These are phyloP conservation scores for Salix suchowensis DNA, from an alignment of 345 rosid genomes.

Conservation along the genomic window DNA sequence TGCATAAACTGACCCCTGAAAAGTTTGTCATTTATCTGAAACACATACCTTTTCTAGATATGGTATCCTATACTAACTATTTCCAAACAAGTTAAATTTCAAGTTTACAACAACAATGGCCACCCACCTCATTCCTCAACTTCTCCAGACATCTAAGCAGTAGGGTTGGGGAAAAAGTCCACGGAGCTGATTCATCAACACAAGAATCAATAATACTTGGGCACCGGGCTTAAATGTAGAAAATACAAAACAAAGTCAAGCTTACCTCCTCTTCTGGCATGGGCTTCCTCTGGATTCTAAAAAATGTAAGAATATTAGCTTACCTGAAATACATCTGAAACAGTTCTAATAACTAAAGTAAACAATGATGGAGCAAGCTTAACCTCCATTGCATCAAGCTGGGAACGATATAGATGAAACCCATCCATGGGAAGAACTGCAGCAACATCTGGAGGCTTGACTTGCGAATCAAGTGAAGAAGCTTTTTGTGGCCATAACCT, in stretches of 20 bases:
- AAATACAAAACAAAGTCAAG: slow-evolving; percentile 10
- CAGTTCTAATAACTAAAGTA: background rate
- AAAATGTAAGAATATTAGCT: slow-evolving; percentile 12
- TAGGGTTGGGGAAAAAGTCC: slow-evolving; percentile 74
- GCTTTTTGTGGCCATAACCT: slow-evolving; percentile 66
- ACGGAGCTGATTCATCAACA: slow-evolving; percentile 61
- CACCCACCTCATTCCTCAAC: slow-evolving; percentile 63
- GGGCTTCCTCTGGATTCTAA: slow-evolving; percentile 89
- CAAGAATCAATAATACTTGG: slow-evolving; percentile 16
- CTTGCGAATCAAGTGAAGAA: slow-evolving; percentile 62
- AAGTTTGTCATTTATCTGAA: slow-evolving; percentile 13
- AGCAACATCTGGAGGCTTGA: slow-evolving; percentile 64
- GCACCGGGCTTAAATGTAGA: slow-evolving; percentile 1
- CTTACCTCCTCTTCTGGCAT: slow-evolving; percentile 98
- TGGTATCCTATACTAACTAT: background rate
- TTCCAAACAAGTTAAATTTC: background rate
- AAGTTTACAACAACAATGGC: slow-evolving; percentile 3
- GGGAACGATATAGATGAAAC: slow-evolving; percentile 82
- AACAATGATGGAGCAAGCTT: slow-evolving; percentile 14
- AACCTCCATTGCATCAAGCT: slow-evolving; percentile 96
- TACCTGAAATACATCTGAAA: background rate
- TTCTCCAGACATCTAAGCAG: slow-evolving; percentile 68
- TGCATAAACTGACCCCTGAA: slow-evolving; percentile 75
- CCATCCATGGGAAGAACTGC: slow-evolving; percentile 90
- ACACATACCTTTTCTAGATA: background rate